Evolutionary conservation across 768 basidiomycete genomes (phyloP).

Genomic region (Vararia minispora): DNA sequence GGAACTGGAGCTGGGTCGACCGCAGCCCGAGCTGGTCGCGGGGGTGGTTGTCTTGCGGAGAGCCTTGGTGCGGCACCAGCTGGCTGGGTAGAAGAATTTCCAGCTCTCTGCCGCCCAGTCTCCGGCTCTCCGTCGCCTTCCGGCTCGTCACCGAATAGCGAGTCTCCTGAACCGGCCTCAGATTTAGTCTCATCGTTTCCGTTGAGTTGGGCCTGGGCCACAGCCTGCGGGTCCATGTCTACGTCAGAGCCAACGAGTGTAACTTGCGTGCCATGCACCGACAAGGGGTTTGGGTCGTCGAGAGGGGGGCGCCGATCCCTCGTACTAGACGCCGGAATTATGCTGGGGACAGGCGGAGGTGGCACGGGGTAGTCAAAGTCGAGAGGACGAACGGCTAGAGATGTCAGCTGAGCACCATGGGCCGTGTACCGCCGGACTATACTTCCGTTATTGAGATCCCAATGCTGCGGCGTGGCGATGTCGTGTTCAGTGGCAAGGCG

Average conservation of each 20-base stretch:
- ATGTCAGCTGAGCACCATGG: slow-evolving; percentile 78
- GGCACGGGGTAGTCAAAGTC: slow-evolving; percentile 21
- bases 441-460: slow-evolving; percentile 93
- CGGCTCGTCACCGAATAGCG: slow-evolving; percentile 82
- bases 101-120: no score
- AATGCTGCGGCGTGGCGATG: slow-evolving; percentile 51
- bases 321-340: no score
- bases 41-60: slow-evolving; percentile 6
- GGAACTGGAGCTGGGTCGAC: slow-evolving; percentile 25
- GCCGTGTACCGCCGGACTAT: slow-evolving; percentile 63
- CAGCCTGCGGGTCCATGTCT: no score
- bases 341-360: slow-evolving; percentile 10
- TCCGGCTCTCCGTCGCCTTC: slow-evolving; percentile 44
- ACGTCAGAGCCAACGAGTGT: no score
- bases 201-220: slow-evolving; percentile 16
- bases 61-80: slow-evolving; percentile 9
- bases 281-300: no score
- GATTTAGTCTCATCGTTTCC: slow-evolving; percentile 53
- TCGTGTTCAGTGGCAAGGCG: no score
- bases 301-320: no score
- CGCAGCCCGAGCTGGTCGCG: slow-evolving; percentile 8
- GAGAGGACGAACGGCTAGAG: slow-evolving; percentile 66
- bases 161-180: slow-evolving; percentile 75
- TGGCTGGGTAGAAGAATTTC: no score
- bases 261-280: no score